Evolutionary conservation across 306 rosid species (phyloP), one percentile per base, ranked within the genome.

Genomic region (Argentina anserina): DNA sequence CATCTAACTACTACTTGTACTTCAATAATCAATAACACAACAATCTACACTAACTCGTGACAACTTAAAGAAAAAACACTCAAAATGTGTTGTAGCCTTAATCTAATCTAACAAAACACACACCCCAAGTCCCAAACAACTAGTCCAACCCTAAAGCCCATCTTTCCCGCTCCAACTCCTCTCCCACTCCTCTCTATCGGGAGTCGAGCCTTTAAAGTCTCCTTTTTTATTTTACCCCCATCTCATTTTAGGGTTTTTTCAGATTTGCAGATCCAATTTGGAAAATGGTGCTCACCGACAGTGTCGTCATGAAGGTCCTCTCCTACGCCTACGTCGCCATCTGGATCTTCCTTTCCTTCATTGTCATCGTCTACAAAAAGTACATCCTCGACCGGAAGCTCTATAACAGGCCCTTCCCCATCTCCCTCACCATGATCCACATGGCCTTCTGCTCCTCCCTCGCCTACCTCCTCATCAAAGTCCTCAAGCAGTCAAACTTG

Each of bases 321-420:
- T 91, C 99, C 13, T 94, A 91, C 82, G 69, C 96, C 31, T 94
- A 94, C 73, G 96, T 94, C 0, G 90, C 83, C 20, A 73, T 89
- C 75, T 91, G 99, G 99, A 91, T 94, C 99, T 88, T 85, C 86
- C 99, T 94, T 61, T 81, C 88, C 78, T 94, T 91, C 96, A 85
- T 95, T 3, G 97, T 94, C 12, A 94, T 94, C 82, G 96, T 94
- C 13, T 94, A 76, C 96, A 94, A 94, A 87, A 94, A 94, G 81
- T 94, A 86, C 91, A 94, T 94, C 81, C 84, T 94, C 11, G 97
- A 94, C 58, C 96, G 84, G 6, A 91, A 94, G 81, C 86, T 94
- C 90, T 94, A 89, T 88, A 88, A 91, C 75, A 91, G 99, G 99
- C 96, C 99, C 0, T 94, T 75, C 73, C 99, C 99, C 11, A 91